These are phyloP conservation scores for Eimeria zaria DNA, from an alignment of 169 alveolate species.

Conservation along the genomic window DNA sequence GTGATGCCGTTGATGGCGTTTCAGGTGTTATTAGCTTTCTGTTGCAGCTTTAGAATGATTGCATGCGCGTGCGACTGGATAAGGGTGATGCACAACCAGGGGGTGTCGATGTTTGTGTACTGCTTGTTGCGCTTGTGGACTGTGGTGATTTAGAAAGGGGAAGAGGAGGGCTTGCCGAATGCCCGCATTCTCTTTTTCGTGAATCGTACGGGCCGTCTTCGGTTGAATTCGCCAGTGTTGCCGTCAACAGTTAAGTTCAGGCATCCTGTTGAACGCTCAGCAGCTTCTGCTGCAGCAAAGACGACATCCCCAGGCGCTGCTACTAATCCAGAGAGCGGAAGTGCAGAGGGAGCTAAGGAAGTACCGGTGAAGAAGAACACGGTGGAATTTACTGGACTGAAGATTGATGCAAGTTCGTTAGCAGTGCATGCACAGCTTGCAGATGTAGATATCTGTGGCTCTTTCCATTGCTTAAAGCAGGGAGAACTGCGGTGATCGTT, in stretches of 20 bases:
- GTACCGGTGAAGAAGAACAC: constrained; percentile 75
- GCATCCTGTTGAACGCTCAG: constrained; percentile 76
- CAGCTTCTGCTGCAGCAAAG: constrained; percentile 36
- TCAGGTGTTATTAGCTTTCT: background rate
- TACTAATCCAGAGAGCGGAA: background rate
- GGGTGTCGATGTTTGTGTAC: background rate
- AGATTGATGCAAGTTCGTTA: constrained; percentile 76
- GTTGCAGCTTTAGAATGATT: background rate
- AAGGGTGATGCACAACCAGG: background rate
- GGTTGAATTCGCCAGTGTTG: constrained; percentile 75
- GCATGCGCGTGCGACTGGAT: background rate
- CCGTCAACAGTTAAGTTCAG: constrained; percentile 67
- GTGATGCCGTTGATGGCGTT: background rate
- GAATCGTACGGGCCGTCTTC: constrained; percentile 81
- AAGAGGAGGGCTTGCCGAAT: constrained; percentile 72
- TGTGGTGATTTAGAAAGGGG: constrained; percentile 61
- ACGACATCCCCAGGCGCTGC: constrained; percentile 15
- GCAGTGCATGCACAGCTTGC: background rate
- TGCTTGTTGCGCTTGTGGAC: background rate
- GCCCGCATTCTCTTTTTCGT: constrained; percentile 81
- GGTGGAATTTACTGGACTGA: constrained; percentile 81
- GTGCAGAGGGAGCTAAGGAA: constrained; percentile 10
- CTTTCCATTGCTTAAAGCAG: background rate
- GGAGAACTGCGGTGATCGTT: background rate
- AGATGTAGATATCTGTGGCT: background rate